Base-by-base conservation (phyloP, 1,284 basidiomycete species). In the Leucoagaricus sp. region DNA sequence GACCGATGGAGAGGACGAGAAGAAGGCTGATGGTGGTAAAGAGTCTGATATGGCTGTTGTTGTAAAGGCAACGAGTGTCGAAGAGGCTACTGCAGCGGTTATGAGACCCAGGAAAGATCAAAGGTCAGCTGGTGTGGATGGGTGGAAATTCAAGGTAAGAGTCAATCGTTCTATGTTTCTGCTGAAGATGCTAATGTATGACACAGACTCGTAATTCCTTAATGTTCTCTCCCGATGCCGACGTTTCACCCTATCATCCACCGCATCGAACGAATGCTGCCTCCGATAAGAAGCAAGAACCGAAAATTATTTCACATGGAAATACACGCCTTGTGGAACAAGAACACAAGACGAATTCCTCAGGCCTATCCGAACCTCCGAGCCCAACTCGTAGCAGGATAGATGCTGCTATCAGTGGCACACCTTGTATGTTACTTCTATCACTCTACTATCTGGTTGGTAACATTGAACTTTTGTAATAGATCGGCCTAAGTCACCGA, bases 211-310 rank as follows among this genome's bases (percentile, higher is more conserved):
- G 94, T 56, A 98, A 98, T 75, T 86, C 89, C 7, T 79, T 98
- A 53, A 96, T 96, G 93, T 98, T 96, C 66, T 70, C 89, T 1
- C 94, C 95, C 2, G 95, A 96, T 67, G 92, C 92, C 26, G 89
- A 98, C 67, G 76, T 82, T 28, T 84, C 88, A n/a, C 92, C 93
- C 0, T 92, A 93, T 64, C 81, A 85, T 60, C 72, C 74, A 8
- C 67, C 72, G n/a, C 5, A 38, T n/a, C 34, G 40, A 34, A 7
- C 48, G 28, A 31, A 3, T 5, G n/a, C n/a, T 1, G 63, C 67
- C 2, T 67, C 69, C 38, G 61, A 67, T 13, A 60, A 68, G 19
- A 76, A 76, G 42, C 63, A 74, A 12, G 76, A 78, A 26, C 82
- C 87, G 0, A 89, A 85, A 63, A 72, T 79, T 6, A 90, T 97